Conservation (phyloP, 164 flowering plant species). For the Aristolochia contorta region DNA sequence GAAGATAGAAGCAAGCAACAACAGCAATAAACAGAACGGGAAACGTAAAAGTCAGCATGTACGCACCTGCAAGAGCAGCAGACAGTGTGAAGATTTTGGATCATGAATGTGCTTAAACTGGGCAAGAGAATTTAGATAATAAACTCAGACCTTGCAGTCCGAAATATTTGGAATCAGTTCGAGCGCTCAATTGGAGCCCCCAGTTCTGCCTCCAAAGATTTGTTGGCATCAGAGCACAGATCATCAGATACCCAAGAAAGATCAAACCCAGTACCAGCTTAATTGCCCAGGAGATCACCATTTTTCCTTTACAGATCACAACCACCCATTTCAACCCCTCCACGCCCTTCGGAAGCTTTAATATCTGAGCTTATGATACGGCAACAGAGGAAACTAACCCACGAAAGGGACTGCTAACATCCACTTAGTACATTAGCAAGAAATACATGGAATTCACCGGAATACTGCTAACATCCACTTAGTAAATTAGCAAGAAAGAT, state of each 20-base stretch:
- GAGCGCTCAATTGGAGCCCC: background rate
- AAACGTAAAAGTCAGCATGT: constrained; percentile 32
- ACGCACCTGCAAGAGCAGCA: constrained; percentile 21
- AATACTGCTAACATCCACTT: too few species aligned
- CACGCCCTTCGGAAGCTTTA: too few species aligned
- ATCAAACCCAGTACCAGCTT: constrained; percentile 4
- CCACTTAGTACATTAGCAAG: too few species aligned
- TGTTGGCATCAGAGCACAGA: constrained; percentile 8
- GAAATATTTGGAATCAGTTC: background rate
- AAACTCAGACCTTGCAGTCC: constrained; percentile 1
- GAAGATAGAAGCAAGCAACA: constrained; percentile 57
- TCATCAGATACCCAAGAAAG: constrained; percentile 6
- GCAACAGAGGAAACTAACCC: too few species aligned
- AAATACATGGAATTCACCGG: too few species aligned
- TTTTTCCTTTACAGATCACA: background rate
- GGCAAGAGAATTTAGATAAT: too few species aligned
- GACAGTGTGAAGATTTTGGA: too few species aligned
- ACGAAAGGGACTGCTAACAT: too few species aligned
- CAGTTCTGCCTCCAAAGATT: constrained; percentile 4
- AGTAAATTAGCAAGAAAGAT: too few species aligned
- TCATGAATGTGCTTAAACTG: too few species aligned
- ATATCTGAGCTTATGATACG: too few species aligned
- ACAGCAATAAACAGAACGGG: constrained; percentile 47
- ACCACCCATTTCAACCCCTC: too few species aligned
- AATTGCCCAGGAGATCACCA: background rate